A percentile compares a stretch with the other conserved stretches of the same genome.
Evolutionary conservation across 306 rosid genomes (phyloP).

Genomic region (Sicyos baderoa): DNA sequence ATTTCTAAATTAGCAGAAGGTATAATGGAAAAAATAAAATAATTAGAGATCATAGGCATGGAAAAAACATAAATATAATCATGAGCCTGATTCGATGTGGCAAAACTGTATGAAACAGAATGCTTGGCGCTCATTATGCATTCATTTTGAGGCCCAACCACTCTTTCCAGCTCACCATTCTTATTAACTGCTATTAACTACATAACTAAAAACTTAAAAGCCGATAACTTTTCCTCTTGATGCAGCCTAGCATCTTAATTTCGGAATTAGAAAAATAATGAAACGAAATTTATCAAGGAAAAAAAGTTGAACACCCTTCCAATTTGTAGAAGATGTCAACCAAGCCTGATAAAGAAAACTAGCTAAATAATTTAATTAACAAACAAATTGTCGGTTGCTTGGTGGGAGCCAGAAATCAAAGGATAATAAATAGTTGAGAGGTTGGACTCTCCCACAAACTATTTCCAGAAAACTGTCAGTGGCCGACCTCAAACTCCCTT

Average conservation of each 20-base stretch:
- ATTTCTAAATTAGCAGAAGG: not conserved
- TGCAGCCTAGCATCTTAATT: slow-evolving; percentile 3
- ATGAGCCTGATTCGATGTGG: not conserved
- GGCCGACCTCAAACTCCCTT: not conserved
- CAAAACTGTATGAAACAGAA: not conserved
- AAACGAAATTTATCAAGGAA: not conserved
- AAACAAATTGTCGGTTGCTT: not conserved
- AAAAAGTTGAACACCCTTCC: slow-evolving; percentile 1
- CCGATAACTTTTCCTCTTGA: not conserved
- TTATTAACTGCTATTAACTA: not conserved
- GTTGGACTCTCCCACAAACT: slow-evolving; percentile 4
- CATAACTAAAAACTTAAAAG: not conserved
- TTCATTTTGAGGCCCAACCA: not conserved
- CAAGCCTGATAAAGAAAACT: not conserved
- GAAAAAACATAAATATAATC: slow-evolving; percentile 3
- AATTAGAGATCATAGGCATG: not conserved
- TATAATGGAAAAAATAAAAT: not conserved
- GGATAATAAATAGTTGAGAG: not conserved
- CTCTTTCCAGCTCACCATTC: not conserved
- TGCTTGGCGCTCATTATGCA: slow-evolving; percentile 3
- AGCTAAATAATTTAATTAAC: not conserved
- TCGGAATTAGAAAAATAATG: not conserved
- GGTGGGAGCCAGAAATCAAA: not conserved
- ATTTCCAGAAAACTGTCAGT: slow-evolving; percentile 4
- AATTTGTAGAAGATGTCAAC: not conserved